Evolutionary conservation across 164 flowering plant genomes (phyloP).

Genomic region (Echeveria elegans): DNA sequence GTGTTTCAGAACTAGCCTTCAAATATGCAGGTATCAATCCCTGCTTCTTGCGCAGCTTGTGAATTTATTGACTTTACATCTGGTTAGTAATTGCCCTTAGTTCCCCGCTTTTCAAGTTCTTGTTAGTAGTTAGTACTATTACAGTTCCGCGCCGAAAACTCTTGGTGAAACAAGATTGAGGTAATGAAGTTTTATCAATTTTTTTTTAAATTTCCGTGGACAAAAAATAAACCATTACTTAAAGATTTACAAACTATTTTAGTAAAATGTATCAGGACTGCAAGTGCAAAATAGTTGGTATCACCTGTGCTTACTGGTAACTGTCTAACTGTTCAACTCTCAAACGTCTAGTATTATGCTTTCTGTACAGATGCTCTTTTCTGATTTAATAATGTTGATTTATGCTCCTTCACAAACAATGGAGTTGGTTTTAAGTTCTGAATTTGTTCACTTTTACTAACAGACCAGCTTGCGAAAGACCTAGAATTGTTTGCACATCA

Average conservation of each 20-base stretch:
- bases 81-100: too few species aligned
- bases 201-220: too few species aligned
- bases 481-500: conserved; percentile 80
- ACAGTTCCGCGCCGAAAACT: too few species aligned
- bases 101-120: too few species aligned
- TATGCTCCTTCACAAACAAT: background rate
- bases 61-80: background rate
- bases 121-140: too few species aligned
- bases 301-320: background rate
- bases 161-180: too few species aligned
- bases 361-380: too few species aligned
- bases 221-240: too few species aligned
- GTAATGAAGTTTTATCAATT: too few species aligned
- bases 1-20: background rate
- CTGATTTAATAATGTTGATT: background rate
- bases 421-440: background rate
- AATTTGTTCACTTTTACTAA: background rate
- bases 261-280: background rate
- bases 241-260: too few species aligned
- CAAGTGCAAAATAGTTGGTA: background rate
- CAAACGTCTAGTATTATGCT: too few species aligned
- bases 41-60: background rate
- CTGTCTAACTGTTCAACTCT: too few species aligned
- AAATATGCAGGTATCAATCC: background rate
- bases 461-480: conserved; percentile 80